A percentile compares a stretch with the other conserved stretches of the same genome.
Evolutionary conservation across 768 basidiomycete species (phyloP).

Genomic region (Clitopilus hobsonii): DNA sequence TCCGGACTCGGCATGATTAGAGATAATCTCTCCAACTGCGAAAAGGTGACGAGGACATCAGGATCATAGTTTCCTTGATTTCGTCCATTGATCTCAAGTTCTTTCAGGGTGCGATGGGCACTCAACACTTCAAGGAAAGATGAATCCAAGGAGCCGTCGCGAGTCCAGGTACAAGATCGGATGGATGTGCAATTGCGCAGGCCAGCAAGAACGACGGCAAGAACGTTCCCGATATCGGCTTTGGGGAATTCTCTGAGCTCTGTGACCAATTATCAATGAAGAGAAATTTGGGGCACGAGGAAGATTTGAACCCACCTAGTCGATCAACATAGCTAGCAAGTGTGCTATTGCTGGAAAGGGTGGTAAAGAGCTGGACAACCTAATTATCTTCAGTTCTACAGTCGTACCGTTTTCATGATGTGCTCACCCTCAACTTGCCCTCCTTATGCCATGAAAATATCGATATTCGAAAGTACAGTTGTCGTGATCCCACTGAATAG

Average conservation of each 20-base stretch:
- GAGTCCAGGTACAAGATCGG: constrained; percentile 69
- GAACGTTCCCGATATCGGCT: constrained; percentile 26
- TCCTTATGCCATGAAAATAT: constrained; percentile 73
- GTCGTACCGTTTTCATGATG: neutral
- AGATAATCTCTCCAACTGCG: constrained; percentile 48
- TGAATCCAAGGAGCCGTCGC: constrained; percentile 68
- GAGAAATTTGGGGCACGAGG: neutral
- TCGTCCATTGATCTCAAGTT: constrained; percentile 72
- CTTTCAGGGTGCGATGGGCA: constrained; percentile 34
- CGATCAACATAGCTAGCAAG: constrained; percentile 54
- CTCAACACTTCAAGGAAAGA: constrained; percentile 51
- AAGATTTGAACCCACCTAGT: constrained; percentile 42
- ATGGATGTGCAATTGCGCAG: constrained; percentile 61
- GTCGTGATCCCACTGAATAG: constrained; percentile 39
- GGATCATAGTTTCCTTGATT: constrained; percentile 55
- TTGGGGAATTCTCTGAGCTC: constrained; percentile 77
- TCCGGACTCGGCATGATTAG: constrained; percentile 70
- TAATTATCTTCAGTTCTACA: constrained; percentile 18
- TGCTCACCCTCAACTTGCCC: constrained; percentile 51
- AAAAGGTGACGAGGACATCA: constrained; percentile 42
- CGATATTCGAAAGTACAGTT: constrained; percentile 53
- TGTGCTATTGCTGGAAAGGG: constrained; percentile 46
- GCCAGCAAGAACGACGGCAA: constrained; percentile 39
- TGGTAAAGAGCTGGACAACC: constrained; percentile 60
- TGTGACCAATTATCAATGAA: constrained; percentile 17